These are phyloP conservation scores for Saccharomycopsis sp. DNA, from an alignment of 805 yeast species.

Conservation along the genomic window DNA sequence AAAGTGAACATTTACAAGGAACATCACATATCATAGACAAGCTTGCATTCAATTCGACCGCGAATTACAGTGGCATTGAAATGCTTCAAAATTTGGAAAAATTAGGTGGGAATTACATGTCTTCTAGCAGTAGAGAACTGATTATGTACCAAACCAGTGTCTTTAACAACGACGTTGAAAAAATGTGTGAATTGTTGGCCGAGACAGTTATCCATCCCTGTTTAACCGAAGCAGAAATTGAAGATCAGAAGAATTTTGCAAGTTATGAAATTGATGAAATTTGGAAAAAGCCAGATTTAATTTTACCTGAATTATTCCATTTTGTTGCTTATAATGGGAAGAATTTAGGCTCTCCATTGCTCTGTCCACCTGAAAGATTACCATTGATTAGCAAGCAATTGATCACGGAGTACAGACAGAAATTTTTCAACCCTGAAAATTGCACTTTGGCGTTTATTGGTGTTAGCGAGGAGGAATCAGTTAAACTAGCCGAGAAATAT, in stretches of 20 bases:
- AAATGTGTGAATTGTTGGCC: constrained; percentile 67
- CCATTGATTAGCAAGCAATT: constrained; percentile 40
- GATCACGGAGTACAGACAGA: constrained; percentile 42
- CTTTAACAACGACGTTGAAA: constrained; percentile 75
- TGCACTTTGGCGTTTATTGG: constrained; percentile 87
- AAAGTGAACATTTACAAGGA: constrained; percentile 55
- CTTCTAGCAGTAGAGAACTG: constrained; percentile 86
- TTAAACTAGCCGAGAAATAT: constrained; percentile 51
- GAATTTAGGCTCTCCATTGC: constrained; percentile 79
- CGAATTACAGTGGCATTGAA: constrained; percentile 48
- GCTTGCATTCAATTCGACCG: constrained; percentile 73
- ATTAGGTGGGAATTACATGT: constrained; percentile 91
- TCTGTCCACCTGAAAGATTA: constrained; percentile 70
- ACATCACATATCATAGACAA: constrained; percentile 80
- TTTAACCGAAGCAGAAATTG: constrained; percentile 61
- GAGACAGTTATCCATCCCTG: constrained; percentile 74
- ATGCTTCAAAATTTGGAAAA: constrained; percentile 72
- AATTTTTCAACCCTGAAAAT: constrained; percentile 71
- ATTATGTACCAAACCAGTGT: constrained; percentile 92
- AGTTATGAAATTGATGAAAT: constrained; percentile 79
- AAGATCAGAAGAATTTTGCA: constrained; percentile 66
- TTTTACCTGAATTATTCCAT: constrained; percentile 86
- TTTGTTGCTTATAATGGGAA: constrained; percentile 65
- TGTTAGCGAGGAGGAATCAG: constrained; percentile 61
- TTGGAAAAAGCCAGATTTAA: constrained; percentile 73